Evolutionary conservation across 23 red algal genomes (phyloP), one percentile per base, ranked within the genome.

Genomic region (Chondrus crispus): DNA sequence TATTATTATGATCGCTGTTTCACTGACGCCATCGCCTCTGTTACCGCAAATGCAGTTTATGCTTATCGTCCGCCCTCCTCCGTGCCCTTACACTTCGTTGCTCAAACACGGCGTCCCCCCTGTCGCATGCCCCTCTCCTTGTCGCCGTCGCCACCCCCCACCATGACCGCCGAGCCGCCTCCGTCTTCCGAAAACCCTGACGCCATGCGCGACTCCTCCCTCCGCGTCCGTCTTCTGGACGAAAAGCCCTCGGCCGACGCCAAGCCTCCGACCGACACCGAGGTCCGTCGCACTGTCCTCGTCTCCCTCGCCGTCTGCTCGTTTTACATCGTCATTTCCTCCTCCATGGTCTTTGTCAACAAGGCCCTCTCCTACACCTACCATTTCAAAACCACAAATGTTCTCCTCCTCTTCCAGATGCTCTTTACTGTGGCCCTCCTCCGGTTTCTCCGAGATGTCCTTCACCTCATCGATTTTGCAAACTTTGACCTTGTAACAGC

Each of bases 371-470:
- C 85, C 7, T 95, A 95, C 86, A 86, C 73, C 3, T 95, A 89
- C 62, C 50, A 24, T 14, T 95, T 95, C 80, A 71, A 68, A 13
- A 85, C 93, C 18, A 95, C 96, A 3, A 95, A 89, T 62, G 72
- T 88, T 40, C 68, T 98, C 44, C 88, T 98, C 45, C 45, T 98
- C 71, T 52, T 85, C 50, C 96, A 98, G 80, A 98, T 98, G 96
- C 26, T 90, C 40, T 89, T 90, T 46, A 98, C 93, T 14, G 39
- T 71, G 13, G 28, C 90, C 10, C 42, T 95, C 22, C 83, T 98
- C 36, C 80, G 82, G 35, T 50, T 90, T 32, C 80, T 95, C 2
- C 86, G 85, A 8, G 45, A 63, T 18, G 40, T 63, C 2, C 41
- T 70, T 26, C 68, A 71, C 28, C 16, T 94, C 30, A 90, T 98